Conservation (phyloP, 768 basidiomycete species). For the Chiua virens region DNA sequence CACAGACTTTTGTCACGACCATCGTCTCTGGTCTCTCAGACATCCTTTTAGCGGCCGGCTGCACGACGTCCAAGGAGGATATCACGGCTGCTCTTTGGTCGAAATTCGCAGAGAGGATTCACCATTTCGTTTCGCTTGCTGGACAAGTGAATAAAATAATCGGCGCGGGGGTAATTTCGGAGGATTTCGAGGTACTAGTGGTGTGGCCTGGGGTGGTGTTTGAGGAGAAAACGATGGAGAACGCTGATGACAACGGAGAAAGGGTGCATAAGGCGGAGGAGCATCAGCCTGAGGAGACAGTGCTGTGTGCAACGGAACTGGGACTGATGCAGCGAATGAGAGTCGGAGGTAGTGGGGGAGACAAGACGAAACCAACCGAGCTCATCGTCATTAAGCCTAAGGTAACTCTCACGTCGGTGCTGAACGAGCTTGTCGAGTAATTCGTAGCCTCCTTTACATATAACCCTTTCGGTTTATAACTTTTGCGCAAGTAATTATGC, state of each 20-base stretch:
- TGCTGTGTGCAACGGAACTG: slow-evolving; percentile 36
- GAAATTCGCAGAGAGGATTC: slow-evolving; percentile 43
- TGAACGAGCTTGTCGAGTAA: no score
- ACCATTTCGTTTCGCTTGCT: slow-evolving; percentile 43
- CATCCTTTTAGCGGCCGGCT: slow-evolving; percentile 28
- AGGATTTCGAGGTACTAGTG: slow-evolving; percentile 25
- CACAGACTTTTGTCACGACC: neutral
- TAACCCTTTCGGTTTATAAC: no score
- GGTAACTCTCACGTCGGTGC: no score
- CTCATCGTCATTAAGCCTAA: slow-evolving; percentile 9
- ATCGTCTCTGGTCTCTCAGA: slow-evolving; percentile 24
- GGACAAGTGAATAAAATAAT: slow-evolving; percentile 41
- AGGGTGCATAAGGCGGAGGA: neutral
- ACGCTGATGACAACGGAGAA: slow-evolving; percentile 23
- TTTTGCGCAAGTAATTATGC: no score
- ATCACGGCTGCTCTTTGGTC: slow-evolving; percentile 40
- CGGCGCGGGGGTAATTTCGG: slow-evolving; percentile 22
- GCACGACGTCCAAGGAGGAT: slow-evolving; percentile 11
- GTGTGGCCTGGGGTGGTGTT: slow-evolving; percentile 12
- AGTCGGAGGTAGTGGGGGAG: slow-evolving; percentile 4
- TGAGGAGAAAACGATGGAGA: slow-evolving; percentile 20
- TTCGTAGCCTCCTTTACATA: no score
- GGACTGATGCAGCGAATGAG: slow-evolving; percentile 28
- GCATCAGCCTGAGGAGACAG: neutral
- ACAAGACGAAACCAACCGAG: slow-evolving; percentile 17